Conservation (phyloP, 306 rosid genomes). For the Quercus engelmannii region DNA sequence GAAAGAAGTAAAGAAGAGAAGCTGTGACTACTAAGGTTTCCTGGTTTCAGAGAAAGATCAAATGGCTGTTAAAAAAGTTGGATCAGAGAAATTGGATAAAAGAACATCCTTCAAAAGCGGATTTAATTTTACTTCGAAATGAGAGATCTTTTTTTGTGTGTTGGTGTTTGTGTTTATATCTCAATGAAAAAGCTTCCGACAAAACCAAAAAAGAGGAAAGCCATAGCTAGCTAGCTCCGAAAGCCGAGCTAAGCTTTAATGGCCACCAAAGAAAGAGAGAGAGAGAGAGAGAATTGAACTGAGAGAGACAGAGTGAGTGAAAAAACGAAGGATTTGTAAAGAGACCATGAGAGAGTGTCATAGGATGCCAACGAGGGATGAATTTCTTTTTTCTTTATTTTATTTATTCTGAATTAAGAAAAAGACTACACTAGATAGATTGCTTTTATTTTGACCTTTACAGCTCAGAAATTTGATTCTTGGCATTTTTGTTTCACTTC, state of each 20-base stretch:
- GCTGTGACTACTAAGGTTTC: slow-evolving; percentile 3
- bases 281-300: neutral
- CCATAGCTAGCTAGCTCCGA: slow-evolving; percentile 1
- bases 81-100: slow-evolving; percentile 21
- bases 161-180: neutral
- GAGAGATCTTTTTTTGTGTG: neutral
- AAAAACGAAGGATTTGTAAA: neutral
- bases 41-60: slow-evolving; percentile 15
- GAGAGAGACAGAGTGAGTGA: neutral
- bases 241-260: slow-evolving; percentile 34
- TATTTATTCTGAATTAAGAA: too few species aligned
- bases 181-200: slow-evolving; percentile 27
- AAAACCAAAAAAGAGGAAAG: slow-evolving; percentile 22
- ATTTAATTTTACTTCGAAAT: slow-evolving; percentile 18
- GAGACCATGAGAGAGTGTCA: neutral
- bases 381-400: too few species aligned
- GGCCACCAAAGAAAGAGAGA: slow-evolving; percentile 24
- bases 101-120: slow-evolving; percentile 10
- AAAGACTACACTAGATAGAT: too few species aligned
- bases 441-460: too few species aligned
- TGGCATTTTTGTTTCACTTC: too few species aligned
- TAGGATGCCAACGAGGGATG: slow-evolving; percentile 1
- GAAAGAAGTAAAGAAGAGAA: neutral
- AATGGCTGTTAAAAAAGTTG: slow-evolving; percentile 28
- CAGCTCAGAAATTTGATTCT: too few species aligned